These are phyloP conservation scores for Eucalyptus victrix DNA, from an alignment of 345 rosid genomes.

Conservation along the genomic window DNA sequence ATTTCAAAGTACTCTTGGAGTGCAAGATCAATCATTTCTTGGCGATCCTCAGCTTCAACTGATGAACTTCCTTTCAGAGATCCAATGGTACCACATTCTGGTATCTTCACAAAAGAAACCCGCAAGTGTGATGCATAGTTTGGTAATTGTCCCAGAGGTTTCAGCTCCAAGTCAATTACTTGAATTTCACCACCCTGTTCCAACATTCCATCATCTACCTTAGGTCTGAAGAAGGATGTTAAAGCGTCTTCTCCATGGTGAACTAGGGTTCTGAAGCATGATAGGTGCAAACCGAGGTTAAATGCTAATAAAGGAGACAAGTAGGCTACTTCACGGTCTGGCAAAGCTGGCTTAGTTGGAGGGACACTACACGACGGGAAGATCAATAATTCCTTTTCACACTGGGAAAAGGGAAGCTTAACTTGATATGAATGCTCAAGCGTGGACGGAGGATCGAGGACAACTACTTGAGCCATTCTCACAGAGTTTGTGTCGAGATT, in stretches of 20 bases:
- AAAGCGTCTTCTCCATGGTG: slow-evolving; percentile 44
- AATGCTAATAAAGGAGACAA: slow-evolving; percentile 79
- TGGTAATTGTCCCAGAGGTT: slow-evolving; percentile 36
- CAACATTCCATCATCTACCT: slow-evolving; percentile 17
- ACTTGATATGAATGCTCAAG: background rate
- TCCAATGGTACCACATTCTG: slow-evolving; percentile 76
- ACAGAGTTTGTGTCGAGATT: slow-evolving; percentile 32
- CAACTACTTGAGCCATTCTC: slow-evolving; percentile 62
- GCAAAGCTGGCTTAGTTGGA: background rate
- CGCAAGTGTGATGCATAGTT: slow-evolving; percentile 84
- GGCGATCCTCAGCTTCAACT: slow-evolving; percentile 76
- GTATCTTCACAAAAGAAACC: slow-evolving; percentile 80
- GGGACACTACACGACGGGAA: slow-evolving; percentile 46
- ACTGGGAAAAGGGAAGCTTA: slow-evolving; percentile 6
- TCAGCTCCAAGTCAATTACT: slow-evolving; percentile 36
- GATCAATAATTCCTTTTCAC: slow-evolving; percentile 27
- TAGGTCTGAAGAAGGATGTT: slow-evolving; percentile 42
- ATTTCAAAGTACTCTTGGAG: slow-evolving; percentile 58
- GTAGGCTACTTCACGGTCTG: slow-evolving; percentile 51
- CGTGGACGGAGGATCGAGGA: slow-evolving; percentile 63
- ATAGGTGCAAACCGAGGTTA: slow-evolving; percentile 66
- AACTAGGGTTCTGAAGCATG: slow-evolving; percentile 61
- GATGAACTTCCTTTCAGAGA: slow-evolving; percentile 47
- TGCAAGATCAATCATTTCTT: slow-evolving; percentile 74
- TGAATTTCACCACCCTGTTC: slow-evolving; percentile 10